Evolutionary conservation across 176 grass and related monocot genomes (phyloP).

Genomic region (Musa beccarii): DNA sequence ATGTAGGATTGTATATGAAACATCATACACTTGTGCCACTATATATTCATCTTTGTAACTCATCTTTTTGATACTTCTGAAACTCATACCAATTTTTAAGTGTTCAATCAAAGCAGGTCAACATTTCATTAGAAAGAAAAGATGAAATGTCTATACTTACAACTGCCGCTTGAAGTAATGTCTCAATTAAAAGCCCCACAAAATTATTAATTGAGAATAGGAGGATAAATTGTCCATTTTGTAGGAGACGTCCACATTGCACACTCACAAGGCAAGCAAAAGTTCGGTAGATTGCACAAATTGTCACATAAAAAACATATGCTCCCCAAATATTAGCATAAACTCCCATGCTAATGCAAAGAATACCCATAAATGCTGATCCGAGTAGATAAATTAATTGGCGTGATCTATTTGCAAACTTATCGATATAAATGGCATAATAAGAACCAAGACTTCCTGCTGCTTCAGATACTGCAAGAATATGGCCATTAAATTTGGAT

Average conservation of each 20-base stretch:
- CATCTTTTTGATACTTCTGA: no score
- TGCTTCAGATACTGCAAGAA: constrained; percentile 16
- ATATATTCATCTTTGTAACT: no score
- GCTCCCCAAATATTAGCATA: constrained; percentile 7
- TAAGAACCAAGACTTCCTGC: constrained; percentile 21
- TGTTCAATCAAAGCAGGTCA: not conserved
- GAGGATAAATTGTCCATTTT: constrained; percentile 10
- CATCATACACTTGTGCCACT: no score
- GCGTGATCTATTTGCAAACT: not conserved
- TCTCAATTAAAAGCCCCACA: constrained; percentile 13
- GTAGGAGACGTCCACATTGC: constrained; percentile 7
- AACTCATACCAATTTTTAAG: not conserved
- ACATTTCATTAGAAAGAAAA: not conserved
- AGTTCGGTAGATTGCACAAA: constrained; percentile 12
- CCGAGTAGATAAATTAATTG: constrained; percentile 6
- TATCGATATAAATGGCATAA: constrained; percentile 17
- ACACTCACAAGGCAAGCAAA: constrained; percentile 21
- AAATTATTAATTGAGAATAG: constrained; percentile 18
- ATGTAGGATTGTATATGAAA: no score
- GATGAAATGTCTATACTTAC: not conserved
- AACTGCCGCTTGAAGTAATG: constrained; percentile 11
- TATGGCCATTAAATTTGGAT: constrained; percentile 13
- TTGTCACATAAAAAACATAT: constrained; percentile 3
- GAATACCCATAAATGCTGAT: constrained; percentile 13
- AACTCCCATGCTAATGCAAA: constrained; percentile 8